A percentile compares a stretch with the other conserved stretches of the same genome.
phyloP scores from a whole-genome alignment of 2,329 filamentous ascomycete species.

The Fusarium multiceps region DNA sequence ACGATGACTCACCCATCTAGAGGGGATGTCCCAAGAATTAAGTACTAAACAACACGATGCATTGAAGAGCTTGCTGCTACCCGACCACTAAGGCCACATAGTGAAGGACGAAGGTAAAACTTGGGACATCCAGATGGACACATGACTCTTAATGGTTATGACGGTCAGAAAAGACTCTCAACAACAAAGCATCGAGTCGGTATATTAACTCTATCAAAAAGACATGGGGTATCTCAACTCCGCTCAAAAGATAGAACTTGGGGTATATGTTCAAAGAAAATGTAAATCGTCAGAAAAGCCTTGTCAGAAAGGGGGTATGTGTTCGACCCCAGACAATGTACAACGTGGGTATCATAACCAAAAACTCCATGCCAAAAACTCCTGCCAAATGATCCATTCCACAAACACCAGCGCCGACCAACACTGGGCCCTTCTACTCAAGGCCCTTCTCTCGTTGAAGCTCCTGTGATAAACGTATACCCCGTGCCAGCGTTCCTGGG shows the following conservation, averaged over 20 bases:
- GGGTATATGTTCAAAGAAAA: not conserved
- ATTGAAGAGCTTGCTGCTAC: not conserved
- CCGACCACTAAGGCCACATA: not conserved
- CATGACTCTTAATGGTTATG: not conserved
- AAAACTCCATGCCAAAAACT: not conserved
- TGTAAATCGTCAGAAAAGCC: too few relatives aligned
- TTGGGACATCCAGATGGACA: not conserved
- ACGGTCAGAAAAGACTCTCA: too few relatives aligned
- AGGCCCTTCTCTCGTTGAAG: not conserved
- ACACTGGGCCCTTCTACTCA: not conserved
- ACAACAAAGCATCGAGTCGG: too few relatives aligned
- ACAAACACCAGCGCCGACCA: not conserved
- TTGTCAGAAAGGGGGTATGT: too few relatives aligned
- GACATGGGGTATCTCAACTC: not conserved
- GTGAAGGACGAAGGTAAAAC: not conserved
- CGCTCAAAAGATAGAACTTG: not conserved
- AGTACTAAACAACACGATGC: not conserved
- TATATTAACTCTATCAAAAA: not conserved
- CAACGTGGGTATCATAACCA: not conserved
- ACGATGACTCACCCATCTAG: not conserved
- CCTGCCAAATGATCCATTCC: not conserved
- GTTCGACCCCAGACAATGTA: not conserved
- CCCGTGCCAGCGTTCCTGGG: not conserved
- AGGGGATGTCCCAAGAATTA: not conserved
- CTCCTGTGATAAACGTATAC: rapidly evolving